phyloP scores from a whole-genome alignment of 2,329 filamentous ascomycete species.

The Zarea fungicola region DNA sequence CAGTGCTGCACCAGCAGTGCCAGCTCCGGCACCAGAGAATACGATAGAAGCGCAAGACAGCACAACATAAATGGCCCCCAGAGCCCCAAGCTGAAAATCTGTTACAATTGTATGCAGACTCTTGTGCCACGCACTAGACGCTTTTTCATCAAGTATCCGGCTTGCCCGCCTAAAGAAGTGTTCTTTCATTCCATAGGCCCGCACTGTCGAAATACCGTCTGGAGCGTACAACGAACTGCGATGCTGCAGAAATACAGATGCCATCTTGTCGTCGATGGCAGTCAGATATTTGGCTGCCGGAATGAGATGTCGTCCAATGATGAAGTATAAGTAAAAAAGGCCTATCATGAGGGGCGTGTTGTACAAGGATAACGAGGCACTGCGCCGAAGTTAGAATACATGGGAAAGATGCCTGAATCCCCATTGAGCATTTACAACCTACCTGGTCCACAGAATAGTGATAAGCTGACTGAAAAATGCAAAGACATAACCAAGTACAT shows the following conservation, averaged over 20 bases:
- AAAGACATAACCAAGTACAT: neutral
- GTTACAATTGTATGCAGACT: constrained; percentile 68
- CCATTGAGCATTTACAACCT: neutral
- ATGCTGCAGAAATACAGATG: constrained; percentile 67
- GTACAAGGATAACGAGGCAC: constrained; percentile 51
- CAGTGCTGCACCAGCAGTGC: constrained; percentile 63
- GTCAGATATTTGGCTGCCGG: constrained; percentile 61
- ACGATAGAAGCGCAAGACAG: constrained; percentile 56
- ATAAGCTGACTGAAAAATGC: neutral
- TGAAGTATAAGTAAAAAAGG: constrained; percentile 48
- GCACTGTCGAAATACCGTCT: constrained; percentile 62
- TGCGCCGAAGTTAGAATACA: neutral
- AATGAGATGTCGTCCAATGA: constrained; percentile 53
- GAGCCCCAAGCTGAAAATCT: constrained; percentile 56
- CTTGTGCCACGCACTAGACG: constrained; percentile 56
- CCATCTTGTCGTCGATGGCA: constrained; percentile 62
- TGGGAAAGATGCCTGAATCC: neutral
- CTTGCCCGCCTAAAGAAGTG: constrained; percentile 53
- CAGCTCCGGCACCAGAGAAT: constrained; percentile 51
- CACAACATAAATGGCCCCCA: constrained; percentile 59
- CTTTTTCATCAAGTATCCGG: constrained; percentile 47
- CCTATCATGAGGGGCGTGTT: constrained; percentile 53
- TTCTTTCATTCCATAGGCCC: constrained; percentile 59
- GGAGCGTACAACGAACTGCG: constrained; percentile 55
- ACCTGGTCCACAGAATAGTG: neutral